Evolutionary conservation across 148 eudicot species (phyloP), one percentile per base, ranked within the genome.

Genomic region (Diospyros kaki): DNA sequence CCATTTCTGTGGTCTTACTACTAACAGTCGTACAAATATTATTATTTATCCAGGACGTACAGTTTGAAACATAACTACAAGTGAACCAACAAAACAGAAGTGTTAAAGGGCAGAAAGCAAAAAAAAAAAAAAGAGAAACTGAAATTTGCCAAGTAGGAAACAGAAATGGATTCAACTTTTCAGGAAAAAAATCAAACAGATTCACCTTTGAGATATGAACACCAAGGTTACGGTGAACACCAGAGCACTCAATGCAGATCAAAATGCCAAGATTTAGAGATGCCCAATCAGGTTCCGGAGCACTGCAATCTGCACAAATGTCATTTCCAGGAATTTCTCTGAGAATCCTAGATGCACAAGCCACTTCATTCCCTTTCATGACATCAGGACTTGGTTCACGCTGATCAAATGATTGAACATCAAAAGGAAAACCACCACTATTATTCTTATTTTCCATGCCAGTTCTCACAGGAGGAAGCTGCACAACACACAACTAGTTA

Each of bases 171-270:
- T 50, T 50, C 43, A 18, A 46, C 55, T 68, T 51, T 68, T 68
- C 71, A 48, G 14, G 18, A 11, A 44, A 7, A 4, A 66, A 2
- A 51, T 38, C n/a, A 60, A 43, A 52, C 5, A 45, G 40, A 51
- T 64, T 64, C 78, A 93, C 98, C 98, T 93, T 93, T 64, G 98
- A 93, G 79, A 91, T 87, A 80, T 93, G 98, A 81, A 93, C 98
- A 72, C 98, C 98, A 75, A 93, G 98, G 82, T 93, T 93, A 73
- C 98, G 84, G 75, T 93, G 98, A 66, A 91, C 93, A 69, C 98
- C 96, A 64, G 98, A 93, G 84, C 98, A 93, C 81, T 87, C 94
- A 42, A 93, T 93, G 76, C 98, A 93, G 63, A 93, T 83, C 83
- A 93, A 79, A 79, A 91, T 82, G 75, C 98, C 98, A 76, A 93